Percentiles rank a stretch among this genome's conserved stretches.
Conservation (phyloP, 2,329 filamentous ascomycete genomes). For the Chaetothyriales sp. region DNA sequence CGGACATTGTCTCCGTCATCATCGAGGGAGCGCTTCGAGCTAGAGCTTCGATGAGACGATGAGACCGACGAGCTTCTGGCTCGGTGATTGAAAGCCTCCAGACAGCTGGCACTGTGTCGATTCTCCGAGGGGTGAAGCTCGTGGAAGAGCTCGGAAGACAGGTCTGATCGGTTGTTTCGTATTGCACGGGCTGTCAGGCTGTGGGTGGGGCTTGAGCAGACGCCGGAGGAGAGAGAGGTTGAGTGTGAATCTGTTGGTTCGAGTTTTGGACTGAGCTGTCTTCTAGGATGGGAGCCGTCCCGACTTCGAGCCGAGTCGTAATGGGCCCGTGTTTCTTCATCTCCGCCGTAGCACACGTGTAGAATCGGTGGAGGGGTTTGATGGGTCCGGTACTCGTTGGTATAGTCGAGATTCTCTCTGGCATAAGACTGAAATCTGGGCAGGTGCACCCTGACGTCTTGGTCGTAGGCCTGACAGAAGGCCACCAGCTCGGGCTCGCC, state of each 20-base stretch:
- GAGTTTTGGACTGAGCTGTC: slow-evolving; percentile 9
- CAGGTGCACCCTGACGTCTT: slow-evolving; percentile 36
- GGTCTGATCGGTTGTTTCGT: slow-evolving; percentile 11
- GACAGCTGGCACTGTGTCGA: slow-evolving; percentile 11
- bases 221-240: not conserved
- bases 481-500: slow-evolving; percentile 54
- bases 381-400: slow-evolving; percentile 10
- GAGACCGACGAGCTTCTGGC: slow-evolving; percentile 16
- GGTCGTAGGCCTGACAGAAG: slow-evolving; percentile 46
- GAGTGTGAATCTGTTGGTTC: slow-evolving; percentile 6
- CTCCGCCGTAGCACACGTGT: slow-evolving; percentile 18
- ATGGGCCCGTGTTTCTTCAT: slow-evolving; percentile 17
- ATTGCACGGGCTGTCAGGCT: slow-evolving; percentile 11
- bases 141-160: slow-evolving; percentile 15
- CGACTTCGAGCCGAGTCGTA: slow-evolving; percentile 18
- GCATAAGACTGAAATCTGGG: slow-evolving; percentile 14
- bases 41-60: slow-evolving; percentile 17
- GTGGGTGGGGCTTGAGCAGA: slow-evolving; percentile 4
- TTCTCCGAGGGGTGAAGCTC: slow-evolving; percentile 13
- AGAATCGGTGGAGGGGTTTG: slow-evolving; percentile 4
- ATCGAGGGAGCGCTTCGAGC: slow-evolving; percentile 18
- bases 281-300: slow-evolving; percentile 13
- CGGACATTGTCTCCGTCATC: slow-evolving; percentile 16
- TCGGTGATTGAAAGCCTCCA: slow-evolving; percentile 12
- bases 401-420: slow-evolving; percentile 12